These are phyloP conservation scores for Trichoderma hamatum DNA, from an alignment of 2,329 filamentous ascomycete species.

Conservation along the genomic window DNA sequence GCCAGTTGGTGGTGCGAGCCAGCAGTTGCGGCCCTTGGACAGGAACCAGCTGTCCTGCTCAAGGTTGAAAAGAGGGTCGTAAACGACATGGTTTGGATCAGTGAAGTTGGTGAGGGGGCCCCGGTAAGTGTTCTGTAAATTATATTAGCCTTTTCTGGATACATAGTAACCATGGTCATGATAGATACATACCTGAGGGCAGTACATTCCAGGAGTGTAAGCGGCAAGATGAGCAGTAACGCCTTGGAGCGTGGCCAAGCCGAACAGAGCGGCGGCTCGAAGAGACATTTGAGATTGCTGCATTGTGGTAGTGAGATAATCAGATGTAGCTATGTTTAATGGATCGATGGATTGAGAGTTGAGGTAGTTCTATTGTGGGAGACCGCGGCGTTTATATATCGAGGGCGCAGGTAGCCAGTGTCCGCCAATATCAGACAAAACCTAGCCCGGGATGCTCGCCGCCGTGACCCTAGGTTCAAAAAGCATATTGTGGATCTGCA, in stretches of 20 bases:
- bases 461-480: neutral
- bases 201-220: constrained; percentile 18
- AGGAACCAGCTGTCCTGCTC: constrained; percentile 1
- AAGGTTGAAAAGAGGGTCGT: neutral
- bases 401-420: neutral
- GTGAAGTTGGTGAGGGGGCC: constrained; percentile 6
- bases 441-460: neutral
- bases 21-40: constrained; percentile 14
- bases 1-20: neutral
- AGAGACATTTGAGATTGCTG: neutral
- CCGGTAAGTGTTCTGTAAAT: constrained; percentile 3
- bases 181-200: neutral
- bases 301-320: neutral
- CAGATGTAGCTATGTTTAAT: neutral
- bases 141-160: neutral
- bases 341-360: neutral
- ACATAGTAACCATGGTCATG: fast-evolving
- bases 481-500: neutral
- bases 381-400: neutral
- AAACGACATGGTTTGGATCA: neutral
- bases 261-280: constrained; percentile 1
- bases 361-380: neutral
- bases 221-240: constrained; percentile 6
- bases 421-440: neutral
- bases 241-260: constrained; percentile 4